phyloP scores from a whole-genome alignment of 495 filamentous ascomycete species.

The Talaromyces nanjingensis region DNA sequence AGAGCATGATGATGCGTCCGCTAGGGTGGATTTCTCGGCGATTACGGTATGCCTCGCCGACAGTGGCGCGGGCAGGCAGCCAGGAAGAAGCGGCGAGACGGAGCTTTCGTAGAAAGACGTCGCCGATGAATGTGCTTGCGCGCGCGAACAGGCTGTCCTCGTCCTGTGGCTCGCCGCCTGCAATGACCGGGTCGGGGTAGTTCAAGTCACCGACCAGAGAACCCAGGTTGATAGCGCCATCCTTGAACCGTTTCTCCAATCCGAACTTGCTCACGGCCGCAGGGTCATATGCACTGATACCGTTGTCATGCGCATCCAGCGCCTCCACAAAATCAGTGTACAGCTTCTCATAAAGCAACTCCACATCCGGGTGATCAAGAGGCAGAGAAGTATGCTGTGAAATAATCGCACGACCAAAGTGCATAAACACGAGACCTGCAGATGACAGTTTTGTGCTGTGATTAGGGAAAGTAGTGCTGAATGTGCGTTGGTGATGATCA shows the following conservation, averaged over 20 bases:
- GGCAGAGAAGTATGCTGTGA: conserved; percentile 56
- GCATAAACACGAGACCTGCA: conserved; percentile 90
- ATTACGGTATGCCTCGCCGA: conserved; percentile 60
- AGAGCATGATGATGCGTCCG: conserved; percentile 75
- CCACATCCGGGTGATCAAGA: conserved; percentile 57
- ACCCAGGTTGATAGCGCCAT: conserved; percentile 74
- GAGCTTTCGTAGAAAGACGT: conserved; percentile 74
- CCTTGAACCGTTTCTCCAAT: conserved; percentile 70
- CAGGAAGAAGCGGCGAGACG: conserved; percentile 51
- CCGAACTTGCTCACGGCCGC: conserved; percentile 54
- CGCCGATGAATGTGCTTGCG: conserved; percentile 76
- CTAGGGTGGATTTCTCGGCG: conserved; percentile 56
- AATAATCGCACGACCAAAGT: conserved; percentile 83
- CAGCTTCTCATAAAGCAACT: conserved; percentile 74
- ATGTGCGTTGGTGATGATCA: conserved; percentile 96
- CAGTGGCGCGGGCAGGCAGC: conserved; percentile 79
- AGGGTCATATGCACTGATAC: conserved; percentile 72
- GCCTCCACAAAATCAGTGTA: conserved; percentile 94
- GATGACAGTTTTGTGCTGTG: conserved; percentile 83
- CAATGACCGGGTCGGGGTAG: conserved; percentile 36
- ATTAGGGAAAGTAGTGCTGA: conserved; percentile 69
- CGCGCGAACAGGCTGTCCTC: conserved; percentile 75
- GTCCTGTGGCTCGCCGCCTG: conserved; percentile 52
- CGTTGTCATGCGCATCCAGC: conserved; percentile 96
- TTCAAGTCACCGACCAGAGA: conserved; percentile 82